Conservation (phyloP, 2,329 filamentous ascomycete species). For the Biscogniauxia mediterranea region DNA sequence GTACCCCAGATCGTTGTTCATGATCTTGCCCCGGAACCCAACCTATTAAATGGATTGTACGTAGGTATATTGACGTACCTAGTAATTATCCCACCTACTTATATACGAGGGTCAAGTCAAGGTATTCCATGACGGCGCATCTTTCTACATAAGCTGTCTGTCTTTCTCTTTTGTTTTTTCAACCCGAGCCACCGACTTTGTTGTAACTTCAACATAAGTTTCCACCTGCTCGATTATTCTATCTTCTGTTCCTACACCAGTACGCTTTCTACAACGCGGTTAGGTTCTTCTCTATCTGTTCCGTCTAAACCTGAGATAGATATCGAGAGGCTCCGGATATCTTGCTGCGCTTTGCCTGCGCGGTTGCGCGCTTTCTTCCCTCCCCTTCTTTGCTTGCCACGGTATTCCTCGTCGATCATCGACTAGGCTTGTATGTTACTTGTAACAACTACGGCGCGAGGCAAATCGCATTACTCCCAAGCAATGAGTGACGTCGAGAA, state of each 20-base stretch:
- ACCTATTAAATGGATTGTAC: not conserved
- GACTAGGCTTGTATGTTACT: not conserved
- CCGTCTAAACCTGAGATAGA: not conserved
- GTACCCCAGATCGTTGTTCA: not conserved
- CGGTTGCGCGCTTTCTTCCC: not conserved
- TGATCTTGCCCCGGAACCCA: not conserved
- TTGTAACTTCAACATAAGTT: not conserved
- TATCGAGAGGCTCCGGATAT: not conserved
- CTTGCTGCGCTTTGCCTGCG: not conserved
- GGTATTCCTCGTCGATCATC: not conserved
- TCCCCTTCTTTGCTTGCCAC: not conserved
- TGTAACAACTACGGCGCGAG: not conserved
- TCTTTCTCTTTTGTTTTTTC: not conserved
- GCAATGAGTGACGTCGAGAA: constrained; percentile 33
- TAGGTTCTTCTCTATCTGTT: not conserved
- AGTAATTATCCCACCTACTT: not conserved
- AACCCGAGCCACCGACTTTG: not conserved
- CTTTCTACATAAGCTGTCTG: not conserved
- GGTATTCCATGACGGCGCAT: not conserved
- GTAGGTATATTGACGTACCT: too few relatives aligned
- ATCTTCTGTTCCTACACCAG: not conserved
- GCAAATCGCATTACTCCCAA: not conserved
- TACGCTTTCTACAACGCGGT: not conserved
- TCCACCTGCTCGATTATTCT: not conserved
- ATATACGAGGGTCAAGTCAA: not conserved